Evolutionary conservation across 305 asterid genomes (phyloP).

Genomic region (Solanum hybrid): DNA sequence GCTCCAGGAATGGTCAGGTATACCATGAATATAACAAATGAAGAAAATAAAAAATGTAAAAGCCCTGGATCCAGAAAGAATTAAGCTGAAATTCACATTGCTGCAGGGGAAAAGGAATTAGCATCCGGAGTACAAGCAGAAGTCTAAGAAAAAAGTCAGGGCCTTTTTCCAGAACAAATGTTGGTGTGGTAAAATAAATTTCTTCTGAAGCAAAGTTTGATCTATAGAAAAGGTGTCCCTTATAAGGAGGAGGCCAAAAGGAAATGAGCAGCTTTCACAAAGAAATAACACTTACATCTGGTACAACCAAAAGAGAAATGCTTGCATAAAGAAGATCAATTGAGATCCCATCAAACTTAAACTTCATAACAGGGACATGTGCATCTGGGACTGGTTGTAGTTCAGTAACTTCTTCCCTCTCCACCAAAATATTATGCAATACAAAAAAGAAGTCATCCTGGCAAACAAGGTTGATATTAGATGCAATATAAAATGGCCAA

Average conservation of each 20-base stretch:
- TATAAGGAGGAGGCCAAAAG: background rate
- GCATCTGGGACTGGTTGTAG: constrained; percentile 97
- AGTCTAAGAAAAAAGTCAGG: background rate
- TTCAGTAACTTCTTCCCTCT: constrained; percentile 74
- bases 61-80: background rate
- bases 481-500: background rate
- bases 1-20: background rate
- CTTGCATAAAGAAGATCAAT: constrained; percentile 94
- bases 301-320: constrained; percentile 70
- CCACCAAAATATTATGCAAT: constrained; percentile 61
- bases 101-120: background rate
- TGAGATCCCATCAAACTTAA: constrained; percentile 88
- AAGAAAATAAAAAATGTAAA: background rate
- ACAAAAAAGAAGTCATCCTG: constrained; percentile 80
- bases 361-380: constrained; percentile 94
- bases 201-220: background rate
- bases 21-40: background rate
- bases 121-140: background rate
- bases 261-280: background rate
- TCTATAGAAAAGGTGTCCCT: background rate
- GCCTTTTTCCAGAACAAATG: background rate
- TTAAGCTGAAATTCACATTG: background rate
- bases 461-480: constrained; percentile 10
- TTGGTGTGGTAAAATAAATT: background rate
- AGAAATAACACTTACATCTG: constrained; percentile 51